Base-by-base conservation (phyloP, 345 rosid species). In the Arabis alpina region DNA sequence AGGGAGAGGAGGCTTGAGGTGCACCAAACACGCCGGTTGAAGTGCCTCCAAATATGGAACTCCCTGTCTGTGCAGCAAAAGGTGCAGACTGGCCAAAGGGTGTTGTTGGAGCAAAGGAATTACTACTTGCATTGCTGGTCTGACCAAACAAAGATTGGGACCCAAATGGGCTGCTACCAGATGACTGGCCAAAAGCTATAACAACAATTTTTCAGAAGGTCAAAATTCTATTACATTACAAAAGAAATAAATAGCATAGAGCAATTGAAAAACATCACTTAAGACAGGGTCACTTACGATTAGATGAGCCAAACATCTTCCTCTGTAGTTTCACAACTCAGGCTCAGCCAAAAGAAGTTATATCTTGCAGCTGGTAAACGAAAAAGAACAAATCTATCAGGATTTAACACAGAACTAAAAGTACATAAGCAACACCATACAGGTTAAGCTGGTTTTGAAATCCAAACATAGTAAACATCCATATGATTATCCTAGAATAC, bases 1-100 rank as follows among this genome's bases (percentile, higher is more conserved):
- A 88, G 14, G 90, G 88, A 32, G 96, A 80, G 55, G 97, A 86
- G 14, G 88, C 40, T 69, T 79, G 97, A 19, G 96, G 52, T 32
- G 88, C 77, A 60, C 96, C 96, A 82, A 92, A 92, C 76, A 87
- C 88, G 37, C 98, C 97, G 10, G 98, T 92, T 53, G 98, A 88
- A 72, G 93, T 89, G 41, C 93, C 87, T 61, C 98, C 99, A 64
- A 94, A 89, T 4, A 88, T 59, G 47, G 99, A 84, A 72, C 84
- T 75, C 59, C 91, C 95, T 2, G 98, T 81, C 78, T 92, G 98
- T 16, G 93, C 76, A 44, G 79, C 97, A 75, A 92, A 94, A 51
- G 96, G 92, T n/a, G 83, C 60, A 62, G 97, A 68, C 19, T 81
- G 76, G 19, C 94, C 91, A 64, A 88, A 95, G 16, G 92, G 86